phyloP scores from a whole-genome alignment of 306 rosid species.

The Vachellia pachyceras region DNA sequence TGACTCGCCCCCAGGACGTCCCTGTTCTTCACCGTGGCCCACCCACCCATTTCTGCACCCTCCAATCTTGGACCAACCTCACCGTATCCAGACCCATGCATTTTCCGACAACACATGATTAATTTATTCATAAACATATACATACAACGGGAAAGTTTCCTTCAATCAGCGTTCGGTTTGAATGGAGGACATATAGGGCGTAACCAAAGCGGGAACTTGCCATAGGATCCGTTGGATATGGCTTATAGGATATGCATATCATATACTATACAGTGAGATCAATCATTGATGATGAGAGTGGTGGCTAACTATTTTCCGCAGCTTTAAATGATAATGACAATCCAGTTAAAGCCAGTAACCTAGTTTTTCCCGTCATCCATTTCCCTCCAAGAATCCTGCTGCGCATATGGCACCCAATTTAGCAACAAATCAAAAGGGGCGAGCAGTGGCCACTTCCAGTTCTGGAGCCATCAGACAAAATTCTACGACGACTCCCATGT shows the following conservation, averaged over 20 bases:
- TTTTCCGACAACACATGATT: not conserved
- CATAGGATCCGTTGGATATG: not conserved
- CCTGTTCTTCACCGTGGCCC: constrained; percentile 27
- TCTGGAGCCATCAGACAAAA: not conserved
- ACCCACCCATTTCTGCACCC: constrained; percentile 35
- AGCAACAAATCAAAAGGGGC: constrained; percentile 26
- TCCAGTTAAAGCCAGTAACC: constrained; percentile 42
- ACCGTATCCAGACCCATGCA: constrained; percentile 11
- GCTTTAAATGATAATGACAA: constrained; percentile 44
- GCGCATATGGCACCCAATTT: constrained; percentile 25
- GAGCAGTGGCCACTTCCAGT: not conserved
- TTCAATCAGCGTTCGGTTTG: constrained; percentile 15
- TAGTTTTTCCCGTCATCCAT: constrained; percentile 55
- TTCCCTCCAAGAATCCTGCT: constrained; percentile 51
- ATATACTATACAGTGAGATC: constrained; percentile 41
- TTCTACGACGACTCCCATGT: too few relatives aligned
- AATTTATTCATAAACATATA: not conserved
- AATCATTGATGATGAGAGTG: constrained; percentile 51
- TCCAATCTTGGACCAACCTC: constrained; percentile 21
- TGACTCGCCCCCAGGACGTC: constrained; percentile 43
- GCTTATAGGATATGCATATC: not conserved
- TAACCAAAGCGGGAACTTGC: constrained; percentile 41
- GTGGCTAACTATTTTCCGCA: constrained; percentile 48
- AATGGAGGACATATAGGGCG: constrained; percentile 17
- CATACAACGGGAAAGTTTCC: not conserved